These are phyloP conservation scores for Aureobasidium sp. DNA, from an alignment of 2,329 filamentous ascomycete species.

Conservation along the genomic window DNA sequence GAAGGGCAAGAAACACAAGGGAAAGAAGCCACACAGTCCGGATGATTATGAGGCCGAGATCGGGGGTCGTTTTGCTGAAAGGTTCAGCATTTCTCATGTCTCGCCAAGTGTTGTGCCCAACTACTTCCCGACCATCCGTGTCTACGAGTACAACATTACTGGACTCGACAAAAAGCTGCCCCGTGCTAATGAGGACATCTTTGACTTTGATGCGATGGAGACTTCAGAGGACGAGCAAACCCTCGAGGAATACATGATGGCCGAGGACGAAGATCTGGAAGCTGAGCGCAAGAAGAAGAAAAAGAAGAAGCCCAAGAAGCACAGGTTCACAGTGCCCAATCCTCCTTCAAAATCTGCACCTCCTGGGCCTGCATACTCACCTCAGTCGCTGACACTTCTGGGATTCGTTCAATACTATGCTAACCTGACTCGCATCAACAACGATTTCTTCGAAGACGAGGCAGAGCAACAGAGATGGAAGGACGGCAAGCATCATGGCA, in stretches of 20 bases:
- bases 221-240: slow-evolving; percentile 15
- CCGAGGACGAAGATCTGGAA: slow-evolving; percentile 22
- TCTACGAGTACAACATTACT: slow-evolving; percentile 89
- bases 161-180: slow-evolving; percentile 51
- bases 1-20: slow-evolving; percentile 35
- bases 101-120: slow-evolving; percentile 71
- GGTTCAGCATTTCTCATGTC: slow-evolving; percentile 75
- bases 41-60: slow-evolving; percentile 57
- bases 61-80: slow-evolving; percentile 74
- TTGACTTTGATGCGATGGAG: slow-evolving; percentile 10
- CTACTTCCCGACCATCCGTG: slow-evolving; percentile 79
- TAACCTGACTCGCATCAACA: slow-evolving; percentile 87
- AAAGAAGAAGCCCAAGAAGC: slow-evolving; percentile 50
- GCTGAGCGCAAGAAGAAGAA: slow-evolving; percentile 39
- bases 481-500: slow-evolving; percentile 56
- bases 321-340: slow-evolving; percentile 52
- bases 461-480: slow-evolving; percentile 47
- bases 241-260: background rate
- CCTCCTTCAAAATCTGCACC: slow-evolving; percentile 64
- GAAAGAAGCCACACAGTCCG: slow-evolving; percentile 47
- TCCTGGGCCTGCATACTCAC: slow-evolving; percentile 84
- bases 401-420: slow-evolving; percentile 89
- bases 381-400: slow-evolving; percentile 70
- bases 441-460: slow-evolving; percentile 47
- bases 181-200: background rate